Evolutionary conservation across 2,329 filamentous ascomycete genomes (phyloP).

Genomic region (Cadophora sp.): DNA sequence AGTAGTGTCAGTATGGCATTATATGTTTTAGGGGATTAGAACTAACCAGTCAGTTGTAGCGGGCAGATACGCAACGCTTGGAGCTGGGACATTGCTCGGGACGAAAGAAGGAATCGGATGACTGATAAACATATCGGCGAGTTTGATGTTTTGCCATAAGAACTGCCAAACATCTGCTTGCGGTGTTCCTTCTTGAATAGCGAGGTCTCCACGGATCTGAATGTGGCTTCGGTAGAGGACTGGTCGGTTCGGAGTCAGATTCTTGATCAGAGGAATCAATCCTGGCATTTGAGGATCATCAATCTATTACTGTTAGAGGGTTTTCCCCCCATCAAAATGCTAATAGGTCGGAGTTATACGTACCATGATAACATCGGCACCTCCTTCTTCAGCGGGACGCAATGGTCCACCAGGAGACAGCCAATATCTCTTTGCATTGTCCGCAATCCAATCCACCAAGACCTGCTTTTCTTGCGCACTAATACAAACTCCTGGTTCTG

Average conservation of each 20-base stretch:
- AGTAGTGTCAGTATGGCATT: background rate
- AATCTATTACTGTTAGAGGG: conserved; percentile 50
- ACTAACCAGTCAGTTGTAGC: conserved; percentile 79
- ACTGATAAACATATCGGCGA: conserved; percentile 80
- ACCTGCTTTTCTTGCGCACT: conserved; percentile 64
- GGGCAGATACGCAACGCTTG: conserved; percentile 77
- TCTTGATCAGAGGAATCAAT: conserved; percentile 77
- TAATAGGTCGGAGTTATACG: conserved; percentile 34
- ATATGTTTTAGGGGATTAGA: background rate
- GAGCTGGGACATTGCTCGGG: conserved; percentile 67
- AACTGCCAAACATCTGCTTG: conserved; percentile 78
- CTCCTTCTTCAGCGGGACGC: conserved; percentile 67
- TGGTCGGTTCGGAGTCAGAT: conserved; percentile 72
- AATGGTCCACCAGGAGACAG: conserved; percentile 71
- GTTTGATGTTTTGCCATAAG: conserved; percentile 74
- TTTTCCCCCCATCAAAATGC: conserved; percentile 15
- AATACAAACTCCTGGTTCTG: conserved; percentile 68
- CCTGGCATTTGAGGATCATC: conserved; percentile 88
- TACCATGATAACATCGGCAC: conserved; percentile 76
- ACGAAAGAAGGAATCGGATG: conserved; percentile 82
- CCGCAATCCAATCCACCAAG: conserved; percentile 75
- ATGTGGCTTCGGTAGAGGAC: conserved; percentile 85
- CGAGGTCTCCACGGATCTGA: conserved; percentile 78
- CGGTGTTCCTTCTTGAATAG: conserved; percentile 66
- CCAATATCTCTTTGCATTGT: conserved; percentile 81